A percentile compares a stretch with the other conserved stretches of the same genome.
Conservation (phyloP, 2,329 filamentous ascomycete species). For the Aspergillus udagawae region DNA sequence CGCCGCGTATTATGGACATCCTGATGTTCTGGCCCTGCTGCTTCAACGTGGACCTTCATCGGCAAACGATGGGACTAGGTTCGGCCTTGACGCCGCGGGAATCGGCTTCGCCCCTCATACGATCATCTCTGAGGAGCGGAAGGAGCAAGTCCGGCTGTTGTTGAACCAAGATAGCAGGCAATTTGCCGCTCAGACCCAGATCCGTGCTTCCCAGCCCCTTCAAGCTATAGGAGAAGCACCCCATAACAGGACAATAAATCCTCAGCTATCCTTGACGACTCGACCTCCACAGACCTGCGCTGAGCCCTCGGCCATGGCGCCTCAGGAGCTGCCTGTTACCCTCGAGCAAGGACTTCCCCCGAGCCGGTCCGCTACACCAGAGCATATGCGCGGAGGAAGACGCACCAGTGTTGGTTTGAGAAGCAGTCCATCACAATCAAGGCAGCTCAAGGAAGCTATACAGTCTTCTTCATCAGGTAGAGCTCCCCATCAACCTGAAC, state of each 20-base stretch:
- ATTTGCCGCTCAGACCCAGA: not conserved
- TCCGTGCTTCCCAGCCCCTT: not conserved
- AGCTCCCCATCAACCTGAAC: not conserved
- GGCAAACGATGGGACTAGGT: slow-evolving; percentile 8
- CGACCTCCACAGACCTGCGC: not conserved
- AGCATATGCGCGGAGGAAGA: slow-evolving; percentile 18
- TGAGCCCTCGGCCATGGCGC: not conserved
- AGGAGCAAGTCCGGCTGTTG: slow-evolving; percentile 16
- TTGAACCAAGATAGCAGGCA: slow-evolving; percentile 9
- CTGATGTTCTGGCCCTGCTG: slow-evolving; percentile 31
- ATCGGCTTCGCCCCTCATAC: slow-evolving; percentile 23
- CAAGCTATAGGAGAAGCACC: not conserved
- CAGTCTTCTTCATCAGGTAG: not conserved
- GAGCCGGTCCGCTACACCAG: slow-evolving; percentile 23
- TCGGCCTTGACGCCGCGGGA: slow-evolving; percentile 15
- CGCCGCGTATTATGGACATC: slow-evolving; percentile 36
- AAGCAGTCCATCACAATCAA: not conserved
- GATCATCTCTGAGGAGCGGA: slow-evolving; percentile 19
- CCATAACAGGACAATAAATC: not conserved
- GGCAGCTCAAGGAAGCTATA: not conserved
- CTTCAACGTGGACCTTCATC: slow-evolving; percentile 20
- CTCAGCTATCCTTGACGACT: not conserved
- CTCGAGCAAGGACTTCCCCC: slow-evolving; percentile 24
- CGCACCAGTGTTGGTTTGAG: not conserved
- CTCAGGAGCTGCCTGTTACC: slow-evolving; percentile 22